These are phyloP conservation scores for Trametes cingulata DNA, from an alignment of 768 basidiomycete species.

Conservation along the genomic window DNA sequence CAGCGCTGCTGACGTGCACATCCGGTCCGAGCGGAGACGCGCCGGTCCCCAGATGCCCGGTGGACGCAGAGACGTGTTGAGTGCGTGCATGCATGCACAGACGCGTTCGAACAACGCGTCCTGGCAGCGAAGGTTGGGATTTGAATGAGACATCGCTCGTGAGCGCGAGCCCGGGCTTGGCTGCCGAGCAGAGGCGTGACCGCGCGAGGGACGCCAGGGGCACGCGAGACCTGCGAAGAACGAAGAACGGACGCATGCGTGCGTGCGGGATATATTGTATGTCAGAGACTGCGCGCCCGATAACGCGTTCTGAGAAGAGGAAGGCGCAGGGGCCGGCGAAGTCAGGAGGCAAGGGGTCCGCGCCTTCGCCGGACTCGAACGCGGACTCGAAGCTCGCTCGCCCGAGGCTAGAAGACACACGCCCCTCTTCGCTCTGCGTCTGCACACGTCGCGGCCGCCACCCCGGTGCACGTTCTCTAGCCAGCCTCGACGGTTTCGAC, in stretches of 20 bases:
- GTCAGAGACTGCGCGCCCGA: not conserved
- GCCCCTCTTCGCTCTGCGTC: not conserved
- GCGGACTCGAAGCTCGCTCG: constrained; percentile 1
- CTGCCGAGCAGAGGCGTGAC: constrained; percentile 2
- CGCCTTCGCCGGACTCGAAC: constrained; percentile 1
- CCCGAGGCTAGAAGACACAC: constrained; percentile 4
- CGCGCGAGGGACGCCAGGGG: not conserved
- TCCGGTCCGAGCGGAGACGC: not conserved
- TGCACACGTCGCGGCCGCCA: not conserved
- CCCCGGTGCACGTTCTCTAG: not conserved
- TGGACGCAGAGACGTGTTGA: not conserved
- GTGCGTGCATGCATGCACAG: not conserved
- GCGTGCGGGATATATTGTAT: not conserved
- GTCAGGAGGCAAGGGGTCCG: not conserved
- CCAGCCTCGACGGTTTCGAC: not conserved
- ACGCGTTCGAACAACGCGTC: not conserved
- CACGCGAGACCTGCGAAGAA: not conserved
- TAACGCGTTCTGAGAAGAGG: not conserved
- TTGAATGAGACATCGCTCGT: constrained; percentile 3
- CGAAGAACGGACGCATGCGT: not conserved
- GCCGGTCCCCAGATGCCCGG: not conserved
- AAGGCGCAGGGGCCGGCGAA: not conserved
- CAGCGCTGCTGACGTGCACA: not conserved
- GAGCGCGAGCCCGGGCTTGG: not conserved
- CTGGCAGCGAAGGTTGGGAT: constrained; percentile 8